Conservation (phyloP, 2,329 filamentous ascomycete species). For the Cordyceps militaris region DNA sequence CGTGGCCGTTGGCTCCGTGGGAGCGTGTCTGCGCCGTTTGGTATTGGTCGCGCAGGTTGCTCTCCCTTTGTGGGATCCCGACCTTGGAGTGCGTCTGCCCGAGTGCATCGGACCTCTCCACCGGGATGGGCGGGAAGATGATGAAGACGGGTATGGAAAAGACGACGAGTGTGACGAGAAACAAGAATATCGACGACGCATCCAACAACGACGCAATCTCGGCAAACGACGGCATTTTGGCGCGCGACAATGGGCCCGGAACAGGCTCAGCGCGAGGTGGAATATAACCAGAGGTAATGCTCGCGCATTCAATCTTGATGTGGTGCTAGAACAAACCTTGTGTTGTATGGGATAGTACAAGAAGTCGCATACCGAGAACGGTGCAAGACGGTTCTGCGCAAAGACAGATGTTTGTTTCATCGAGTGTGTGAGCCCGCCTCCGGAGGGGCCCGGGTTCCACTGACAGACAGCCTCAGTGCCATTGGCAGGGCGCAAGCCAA, state of each 20-base stretch:
- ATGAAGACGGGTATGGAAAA: conserved; percentile 48
- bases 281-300: background rate
- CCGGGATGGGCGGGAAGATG: conserved; percentile 47
- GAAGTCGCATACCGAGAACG: background rate
- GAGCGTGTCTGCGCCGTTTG: background rate
- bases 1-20: background rate
- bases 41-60: conserved; percentile 29
- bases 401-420: background rate
- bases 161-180: conserved; percentile 38
- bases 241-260: background rate
- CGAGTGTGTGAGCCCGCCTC: conserved; percentile 15
- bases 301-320: background rate
- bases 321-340: too few relatives aligned
- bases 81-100: conserved; percentile 46
- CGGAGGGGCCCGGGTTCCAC: background rate
- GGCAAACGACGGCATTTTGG: conserved; percentile 16
- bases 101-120: conserved; percentile 46
- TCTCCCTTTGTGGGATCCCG: conserved; percentile 33
- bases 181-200: conserved; percentile 29
- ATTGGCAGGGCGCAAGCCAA: too few relatives aligned
- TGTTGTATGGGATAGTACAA: background rate
- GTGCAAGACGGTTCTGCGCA: background rate
- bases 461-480: background rate
- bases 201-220: conserved; percentile 23
- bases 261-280: background rate